Evolutionary conservation across 1,284 basidiomycete genomes (phyloP).

Genomic region (Pseudozyma sp.): DNA sequence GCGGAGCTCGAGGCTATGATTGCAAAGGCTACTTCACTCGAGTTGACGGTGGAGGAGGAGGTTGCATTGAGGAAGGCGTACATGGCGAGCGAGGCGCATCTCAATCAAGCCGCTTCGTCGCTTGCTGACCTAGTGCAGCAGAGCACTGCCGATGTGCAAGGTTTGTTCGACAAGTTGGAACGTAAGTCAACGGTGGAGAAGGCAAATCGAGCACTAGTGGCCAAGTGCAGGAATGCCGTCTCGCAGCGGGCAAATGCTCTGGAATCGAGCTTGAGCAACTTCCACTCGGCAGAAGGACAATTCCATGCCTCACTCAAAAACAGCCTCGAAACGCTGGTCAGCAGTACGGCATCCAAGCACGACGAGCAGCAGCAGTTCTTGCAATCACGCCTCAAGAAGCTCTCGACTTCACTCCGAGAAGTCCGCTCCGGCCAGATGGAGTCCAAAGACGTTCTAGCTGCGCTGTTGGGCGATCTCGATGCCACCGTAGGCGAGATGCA

Average conservation of each 20-base stretch:
- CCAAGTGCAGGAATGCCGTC: constrained; percentile 76
- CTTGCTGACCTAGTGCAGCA: constrained; percentile 78
- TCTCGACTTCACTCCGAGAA: constrained; percentile 28
- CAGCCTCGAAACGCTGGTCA: constrained; percentile 50
- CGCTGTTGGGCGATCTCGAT: constrained; percentile 76
- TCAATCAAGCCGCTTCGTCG: constrained; percentile 79
- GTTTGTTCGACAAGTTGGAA: constrained; percentile 84
- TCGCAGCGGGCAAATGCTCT: constrained; percentile 74
- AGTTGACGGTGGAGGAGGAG: constrained; percentile 69
- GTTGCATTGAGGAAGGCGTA: constrained; percentile 78
- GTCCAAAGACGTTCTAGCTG: constrained; percentile 73
- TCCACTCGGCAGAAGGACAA: constrained; percentile 75
- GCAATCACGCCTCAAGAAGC: constrained; percentile 39
- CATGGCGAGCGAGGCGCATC: constrained; percentile 78
- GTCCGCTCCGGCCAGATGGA: constrained; percentile 57
- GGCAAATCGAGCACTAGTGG: constrained; percentile 77
- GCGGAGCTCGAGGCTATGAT: constrained; percentile 53
- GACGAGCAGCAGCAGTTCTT: constrained; percentile 73
- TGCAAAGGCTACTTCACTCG: constrained; percentile 39
- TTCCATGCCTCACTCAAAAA: constrained; percentile 72
- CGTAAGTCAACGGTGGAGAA: constrained; percentile 79
- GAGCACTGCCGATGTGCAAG: constrained; percentile 78
- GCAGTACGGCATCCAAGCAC: constrained; percentile 74
- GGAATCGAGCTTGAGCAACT: constrained; percentile 75
- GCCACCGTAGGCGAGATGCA: constrained; percentile 75